Evolutionary conservation across 2,329 filamentous ascomycete species (phyloP), one percentile per base, ranked within the genome.

Genomic region (Aspergillus pseudotamarii): DNA sequence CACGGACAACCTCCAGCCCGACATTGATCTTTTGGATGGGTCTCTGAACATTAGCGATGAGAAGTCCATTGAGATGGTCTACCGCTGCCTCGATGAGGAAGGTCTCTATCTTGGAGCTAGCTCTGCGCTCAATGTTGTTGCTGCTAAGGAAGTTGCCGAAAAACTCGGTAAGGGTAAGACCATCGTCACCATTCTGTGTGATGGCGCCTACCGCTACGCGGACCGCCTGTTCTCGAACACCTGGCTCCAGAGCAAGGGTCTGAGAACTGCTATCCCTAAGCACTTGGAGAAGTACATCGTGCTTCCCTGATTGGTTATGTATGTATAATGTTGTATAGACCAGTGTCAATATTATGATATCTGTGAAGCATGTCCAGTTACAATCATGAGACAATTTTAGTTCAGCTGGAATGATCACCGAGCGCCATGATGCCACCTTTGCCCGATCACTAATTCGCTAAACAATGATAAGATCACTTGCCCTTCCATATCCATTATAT

Each of bases 51-150:
- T 99, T 70, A 86, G 88, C 65, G 95, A 99, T 76, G 93, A 95
- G 82, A 94, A 96, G 86, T 96, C 89, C 73, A 94, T 99, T 70
- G 92, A 92, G 80, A 98, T 97, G 95, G 93, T 99, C 51, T 99
- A 98, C 82, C 85, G 94, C 68, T 97, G 94, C 75, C 83, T 99
- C 66, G 94, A 98, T 73, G 93, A 98, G 80, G 95, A 99, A 77
- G 95, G 95, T 2, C 81, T 99, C 58, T 99, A 99, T 78, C 85
- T 99, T 2, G 95, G 95, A 66, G 95, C 95, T 43, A 97, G 93
- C 81, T 96, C 92, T 28, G 91, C 92, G 63, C 83, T 99, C 73
- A 99, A 99, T 76, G 95, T 99, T 16, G 95, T 94, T 8, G 95
- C 95, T 1, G 95, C 95, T 19, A 93, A 94, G 81, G 92, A 98